phyloP scores from a whole-genome alignment of 139 green algal genomes.

The Volvox africanus region DNA sequence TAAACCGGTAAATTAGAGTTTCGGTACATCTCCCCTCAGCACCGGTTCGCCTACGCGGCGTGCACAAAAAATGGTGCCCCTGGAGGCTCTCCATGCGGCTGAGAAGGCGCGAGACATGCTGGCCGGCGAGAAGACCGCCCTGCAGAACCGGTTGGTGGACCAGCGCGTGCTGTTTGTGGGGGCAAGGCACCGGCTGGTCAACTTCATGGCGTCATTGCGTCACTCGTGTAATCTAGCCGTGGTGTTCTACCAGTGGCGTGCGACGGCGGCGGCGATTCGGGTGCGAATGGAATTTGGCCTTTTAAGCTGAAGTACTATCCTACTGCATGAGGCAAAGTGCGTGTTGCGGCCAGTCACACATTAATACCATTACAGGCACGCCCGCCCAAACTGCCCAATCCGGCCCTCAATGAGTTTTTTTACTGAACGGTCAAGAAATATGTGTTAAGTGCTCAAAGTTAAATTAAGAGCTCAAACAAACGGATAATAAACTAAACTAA shows the following conservation, averaged over 20 bases:
- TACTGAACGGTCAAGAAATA: too few species aligned
- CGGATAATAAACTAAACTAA: too few species aligned
- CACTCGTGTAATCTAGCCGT: background rate
- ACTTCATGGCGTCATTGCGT: conserved; percentile 38
- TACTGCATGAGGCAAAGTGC: too few species aligned
- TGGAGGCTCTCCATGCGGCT: conserved; percentile 55
- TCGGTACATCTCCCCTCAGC: background rate
- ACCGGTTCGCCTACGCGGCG: conserved; percentile 43
- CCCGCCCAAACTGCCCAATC: too few species aligned
- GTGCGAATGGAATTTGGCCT: background rate
- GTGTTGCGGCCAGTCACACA: too few species aligned
- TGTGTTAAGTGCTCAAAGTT: too few species aligned
- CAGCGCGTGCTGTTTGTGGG: conserved; percentile 46
- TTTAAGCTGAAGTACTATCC: too few species aligned
- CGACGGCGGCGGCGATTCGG: background rate
- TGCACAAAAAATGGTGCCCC: conserved; percentile 49
- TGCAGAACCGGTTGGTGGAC: conserved; percentile 34
- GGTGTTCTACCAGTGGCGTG: conserved; percentile 43
- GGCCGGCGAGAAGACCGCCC: conserved; percentile 32
- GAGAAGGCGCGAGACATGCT: conserved; percentile 25
- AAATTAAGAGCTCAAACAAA: too few species aligned
- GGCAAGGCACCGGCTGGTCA: conserved; percentile 47
- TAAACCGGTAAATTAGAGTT: background rate
- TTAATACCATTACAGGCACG: too few species aligned
- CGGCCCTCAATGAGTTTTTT: too few species aligned